These are phyloP conservation scores for Colletotrichum phormii DNA, from an alignment of 2,329 filamentous ascomycete species.

Conservation along the genomic window DNA sequence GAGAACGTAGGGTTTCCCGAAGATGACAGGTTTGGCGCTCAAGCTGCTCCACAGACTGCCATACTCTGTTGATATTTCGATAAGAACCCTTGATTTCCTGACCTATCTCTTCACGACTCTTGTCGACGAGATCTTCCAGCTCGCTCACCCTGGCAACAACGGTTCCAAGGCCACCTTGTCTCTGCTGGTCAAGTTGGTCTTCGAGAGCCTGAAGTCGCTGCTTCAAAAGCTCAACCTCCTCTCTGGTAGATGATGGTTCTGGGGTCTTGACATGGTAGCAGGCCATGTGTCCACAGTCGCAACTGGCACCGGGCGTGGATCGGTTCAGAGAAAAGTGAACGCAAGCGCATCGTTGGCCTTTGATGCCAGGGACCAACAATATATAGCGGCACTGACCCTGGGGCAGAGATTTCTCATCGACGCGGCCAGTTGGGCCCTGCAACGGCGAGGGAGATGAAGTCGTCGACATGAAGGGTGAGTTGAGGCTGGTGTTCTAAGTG, in stretches of 20 bases:
- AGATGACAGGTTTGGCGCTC: constrained; percentile 50
- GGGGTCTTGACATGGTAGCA: constrained; percentile 67
- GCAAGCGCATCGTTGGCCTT: constrained; percentile 69
- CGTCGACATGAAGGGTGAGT: constrained; percentile 40
- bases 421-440: constrained; percentile 39
- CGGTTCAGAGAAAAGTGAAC: constrained; percentile 67
- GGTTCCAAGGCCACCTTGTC: constrained; percentile 50
- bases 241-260: constrained; percentile 55
- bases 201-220: constrained; percentile 59
- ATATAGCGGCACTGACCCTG: constrained; percentile 71
- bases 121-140: constrained; percentile 67
- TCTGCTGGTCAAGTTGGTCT: constrained; percentile 53
- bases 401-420: constrained; percentile 62
- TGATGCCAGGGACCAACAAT: constrained; percentile 66
- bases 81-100: constrained; percentile 67
- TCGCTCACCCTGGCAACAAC: constrained; percentile 59
- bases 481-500: background rate
- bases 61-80: constrained; percentile 64
- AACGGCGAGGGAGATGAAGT: constrained; percentile 43
- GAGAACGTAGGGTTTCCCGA: constrained; percentile 51
- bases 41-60: constrained; percentile 62
- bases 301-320: constrained; percentile 64
- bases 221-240: constrained; percentile 61
- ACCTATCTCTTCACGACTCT: constrained; percentile 61
- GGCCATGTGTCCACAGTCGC: constrained; percentile 70